Base-by-base conservation (phyloP, 371 early-diverging fungal species). In the Nosema granulosis region DNA sequence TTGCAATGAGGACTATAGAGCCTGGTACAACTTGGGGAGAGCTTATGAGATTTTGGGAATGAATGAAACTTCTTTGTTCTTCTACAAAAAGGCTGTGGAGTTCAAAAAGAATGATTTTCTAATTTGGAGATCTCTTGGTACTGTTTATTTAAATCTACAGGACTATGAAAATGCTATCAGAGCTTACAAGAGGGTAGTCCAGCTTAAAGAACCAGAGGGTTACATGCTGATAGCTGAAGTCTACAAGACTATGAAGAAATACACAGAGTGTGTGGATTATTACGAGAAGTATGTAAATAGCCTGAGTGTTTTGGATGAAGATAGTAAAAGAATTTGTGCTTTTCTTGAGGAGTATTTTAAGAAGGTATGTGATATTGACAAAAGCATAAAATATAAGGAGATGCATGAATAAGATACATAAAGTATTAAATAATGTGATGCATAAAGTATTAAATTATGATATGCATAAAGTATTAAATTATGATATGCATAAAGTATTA, bases 21-120 rank as follows among this genome's bases (percentile, higher is more conserved):
- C 93, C 0, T 94, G 94, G 94, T 90, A 90, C 79, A 93, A 92
- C 9, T 83, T 94, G 50, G 95, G 93, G 16, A 91, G 93, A 74
- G 89, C 91, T 0, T 93, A 94, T 83, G 91, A 92, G 82, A 83
- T 91, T 22, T 87, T 93, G 32, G 88, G 88, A 37, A 87, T 93
- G 85, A 88, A 88, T 22, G 88, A 89, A 71, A 91, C 91, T 74
- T 89, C 94, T 0, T 77, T 90, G n/a, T 89, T 87, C 75, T 93
- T 94, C 82, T 93, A 88, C 82, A 87, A 89, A 79, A 87, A 89
- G 32, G 91, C 94, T 1, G 86, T 89, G 0, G 88, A 91, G 16
- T 80, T 92, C 9, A 80, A 89, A 80, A 77, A 73, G 57, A 61
- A 65, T 38, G 81, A 72, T 31, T 18, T 70, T n/a, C 16, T 54